Base-by-base conservation (phyloP, 1,284 basidiomycete species). In the Ustilago xerochloae region DNA sequence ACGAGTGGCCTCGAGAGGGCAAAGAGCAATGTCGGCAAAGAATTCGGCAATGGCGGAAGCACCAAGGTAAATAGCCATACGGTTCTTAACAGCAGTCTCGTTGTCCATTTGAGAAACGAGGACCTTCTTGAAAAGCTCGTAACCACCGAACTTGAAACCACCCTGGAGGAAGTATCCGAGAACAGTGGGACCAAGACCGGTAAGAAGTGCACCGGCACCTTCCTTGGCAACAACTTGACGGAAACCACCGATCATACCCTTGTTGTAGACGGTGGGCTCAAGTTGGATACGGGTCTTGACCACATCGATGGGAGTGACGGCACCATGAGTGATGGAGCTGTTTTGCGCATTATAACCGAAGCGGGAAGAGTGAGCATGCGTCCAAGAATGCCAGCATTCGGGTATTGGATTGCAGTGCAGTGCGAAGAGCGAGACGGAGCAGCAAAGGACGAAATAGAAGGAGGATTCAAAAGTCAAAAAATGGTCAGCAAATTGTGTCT, bases 251-350 rank as follows among this genome's bases (percentile, higher is more conserved):
- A 84, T 67, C 80, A 84, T 83, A 58, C 82, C 82, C 86, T 86
- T 87, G 87, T 88, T 88, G 87, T 88, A 88, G 56, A 85, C 84
- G 82, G 85, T 83, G 66, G 86, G 85, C 87, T 90, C 81, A 52
- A 93, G 93, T 91, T 97, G 94, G 91, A 97, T 97, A 88, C 95
- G 93, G 86, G 94, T 97, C 89, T 97, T 97, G 75, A 83, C 81
- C 39, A 80, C 79, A 79, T 80, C 78, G 63, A 78, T 69, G 22
- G 77, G 79, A 24, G 80, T 81, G 53, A 83, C 66, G 49, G 80
- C 82, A 69, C 94, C 94, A 86, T 97, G 94, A 78, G 94, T 97
- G 85, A 94, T 63, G 87, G 94, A 93, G 84, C 94, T 80, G 63
- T 51, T 29, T 20, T 13, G 35, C 35, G 35, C 9, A 38, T 33